phyloP scores from a whole-genome alignment of 495 filamentous ascomycete genomes.

The Neurospora sp. region DNA sequence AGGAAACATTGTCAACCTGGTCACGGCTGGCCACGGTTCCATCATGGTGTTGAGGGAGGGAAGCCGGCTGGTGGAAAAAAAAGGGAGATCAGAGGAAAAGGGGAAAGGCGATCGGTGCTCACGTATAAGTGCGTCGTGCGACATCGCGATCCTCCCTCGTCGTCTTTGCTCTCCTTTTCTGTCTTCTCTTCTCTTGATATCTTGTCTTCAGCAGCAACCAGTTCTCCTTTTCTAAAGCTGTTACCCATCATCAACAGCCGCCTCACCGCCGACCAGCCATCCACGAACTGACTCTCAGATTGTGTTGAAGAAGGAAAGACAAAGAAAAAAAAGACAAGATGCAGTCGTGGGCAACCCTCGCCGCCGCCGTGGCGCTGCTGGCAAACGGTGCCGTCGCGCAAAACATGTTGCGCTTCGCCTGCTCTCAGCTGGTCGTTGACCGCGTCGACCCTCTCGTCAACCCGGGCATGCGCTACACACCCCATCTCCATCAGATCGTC shows the following conservation, averaged over 20 bases:
- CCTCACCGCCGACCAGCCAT: too few relatives aligned
- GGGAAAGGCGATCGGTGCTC: not conserved
- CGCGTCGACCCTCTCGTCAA: slow-evolving; percentile 43
- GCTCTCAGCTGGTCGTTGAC: slow-evolving; percentile 47
- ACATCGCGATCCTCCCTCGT: slow-evolving; percentile 1
- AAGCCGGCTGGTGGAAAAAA: not conserved
- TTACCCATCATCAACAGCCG: too few relatives aligned
- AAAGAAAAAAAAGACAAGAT: slow-evolving; percentile 29
- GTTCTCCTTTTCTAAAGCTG: too few relatives aligned
- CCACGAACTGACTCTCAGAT: not conserved
- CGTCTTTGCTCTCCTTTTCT: not conserved
- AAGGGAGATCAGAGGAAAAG: not conserved
- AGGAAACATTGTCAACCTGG: slow-evolving; percentile 6
- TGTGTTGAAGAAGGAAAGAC: not conserved
- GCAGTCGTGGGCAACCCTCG: slow-evolving; percentile 37
- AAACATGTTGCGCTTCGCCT: slow-evolving; percentile 47
- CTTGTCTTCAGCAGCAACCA: not conserved
- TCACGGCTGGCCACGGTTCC: not conserved
- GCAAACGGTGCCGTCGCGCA: slow-evolving; percentile 37
- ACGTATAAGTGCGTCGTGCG: slow-evolving; percentile 4
- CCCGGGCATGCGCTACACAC: slow-evolving; percentile 39
- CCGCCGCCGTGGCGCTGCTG: slow-evolving; percentile 36
- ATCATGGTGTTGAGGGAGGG: not conserved
- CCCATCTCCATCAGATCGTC: slow-evolving; percentile 44
- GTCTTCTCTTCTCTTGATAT: not conserved